Evolutionary conservation across 805 yeast species (phyloP), one percentile per base, ranked within the genome.

Genomic region (Wickerhamomyces mucosus): DNA sequence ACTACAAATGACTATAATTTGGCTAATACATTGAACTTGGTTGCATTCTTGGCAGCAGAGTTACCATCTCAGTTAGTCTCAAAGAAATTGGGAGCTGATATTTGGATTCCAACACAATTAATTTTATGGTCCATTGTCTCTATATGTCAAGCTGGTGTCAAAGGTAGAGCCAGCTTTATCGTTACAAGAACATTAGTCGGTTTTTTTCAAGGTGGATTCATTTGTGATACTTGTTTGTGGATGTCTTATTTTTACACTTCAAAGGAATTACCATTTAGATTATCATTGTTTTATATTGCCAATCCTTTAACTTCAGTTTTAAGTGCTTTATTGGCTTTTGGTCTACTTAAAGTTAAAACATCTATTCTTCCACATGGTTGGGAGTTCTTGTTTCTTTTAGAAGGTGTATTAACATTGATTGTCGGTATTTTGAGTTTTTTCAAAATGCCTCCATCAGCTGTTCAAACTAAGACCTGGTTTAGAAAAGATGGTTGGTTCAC

Each of bases 361-460:
- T 36, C 44, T 2, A 38, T 41, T 12, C 65, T 72, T 4, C 53
- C 58, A 46, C 56, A 53, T 8, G 78, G 79, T 16, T 78, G 85
- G 85, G 60, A 68, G 32, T 78, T 78, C 74, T 56, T 78, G 15
- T 78, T 78, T 40, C 46, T 78, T 14, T 61, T 79, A 32, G 83
- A 77, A 47, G 85, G 86, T 5, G 32, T 65, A 6, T 43, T 75
- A 26, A 75, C 85, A 2, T 50, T 75, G 5, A 14, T 47, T 3
- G 60, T 78, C 39, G 85, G 84, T 2, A 18, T 72, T 18, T 38
- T 45, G 5, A 51, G 69, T 2, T 67, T 56, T 39, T 63, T 61
- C 38, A 36, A 61, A 30, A 72, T 75, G 79, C 77, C 75, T 6
- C 63, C 78, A 1, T 63, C 71, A 3, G 70, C 68, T 2, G 67